phyloP scores from a whole-genome alignment of 1,284 basidiomycete genomes.

The Boletellus deceptivus region DNA sequence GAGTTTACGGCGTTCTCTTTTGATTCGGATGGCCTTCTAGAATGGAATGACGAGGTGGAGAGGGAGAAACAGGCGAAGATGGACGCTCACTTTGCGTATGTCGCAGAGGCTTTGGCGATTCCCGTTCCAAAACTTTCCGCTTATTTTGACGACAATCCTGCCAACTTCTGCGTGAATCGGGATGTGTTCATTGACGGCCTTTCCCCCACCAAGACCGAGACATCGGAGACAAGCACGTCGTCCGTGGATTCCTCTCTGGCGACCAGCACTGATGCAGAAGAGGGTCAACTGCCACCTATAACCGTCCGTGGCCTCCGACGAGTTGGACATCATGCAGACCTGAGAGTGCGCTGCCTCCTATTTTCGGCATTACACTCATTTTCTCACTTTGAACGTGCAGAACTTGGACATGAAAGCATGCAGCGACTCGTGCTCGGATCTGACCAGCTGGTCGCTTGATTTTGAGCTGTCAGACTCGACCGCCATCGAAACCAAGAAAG shows the following conservation, averaged over 20 bases:
- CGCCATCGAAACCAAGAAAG: neutral
- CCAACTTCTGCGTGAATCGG: neutral
- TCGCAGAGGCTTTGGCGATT: slow-evolving; percentile 7
- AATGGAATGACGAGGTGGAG: slow-evolving; percentile 20
- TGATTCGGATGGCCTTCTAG: slow-evolving; percentile 8
- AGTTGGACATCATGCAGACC: slow-evolving; percentile 1
- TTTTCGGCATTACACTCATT: neutral
- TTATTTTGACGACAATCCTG: neutral
- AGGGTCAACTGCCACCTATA: neutral
- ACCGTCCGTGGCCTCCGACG: slow-evolving; percentile 8
- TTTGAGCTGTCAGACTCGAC: neutral
- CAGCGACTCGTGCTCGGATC: slow-evolving; percentile 6
- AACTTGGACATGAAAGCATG: neutral
- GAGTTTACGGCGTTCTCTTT: slow-evolving; percentile 14
- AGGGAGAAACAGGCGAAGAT: slow-evolving; percentile 12
- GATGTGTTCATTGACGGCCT: neutral
- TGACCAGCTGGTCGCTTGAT: slow-evolving; percentile 7
- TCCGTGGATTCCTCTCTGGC: slow-evolving; percentile 11
- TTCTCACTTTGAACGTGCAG: slow-evolving; percentile 1
- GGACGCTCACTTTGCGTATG: slow-evolving; percentile 16
- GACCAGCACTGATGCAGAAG: slow-evolving; percentile 9
- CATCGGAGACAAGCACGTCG: slow-evolving; percentile 1
- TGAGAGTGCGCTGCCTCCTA: slow-evolving; percentile 5
- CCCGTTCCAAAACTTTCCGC: slow-evolving; percentile 15
- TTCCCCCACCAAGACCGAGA: slow-evolving; percentile 4